phyloP scores from a whole-genome alignment of 768 basidiomycete species.

The Russula abietina region DNA sequence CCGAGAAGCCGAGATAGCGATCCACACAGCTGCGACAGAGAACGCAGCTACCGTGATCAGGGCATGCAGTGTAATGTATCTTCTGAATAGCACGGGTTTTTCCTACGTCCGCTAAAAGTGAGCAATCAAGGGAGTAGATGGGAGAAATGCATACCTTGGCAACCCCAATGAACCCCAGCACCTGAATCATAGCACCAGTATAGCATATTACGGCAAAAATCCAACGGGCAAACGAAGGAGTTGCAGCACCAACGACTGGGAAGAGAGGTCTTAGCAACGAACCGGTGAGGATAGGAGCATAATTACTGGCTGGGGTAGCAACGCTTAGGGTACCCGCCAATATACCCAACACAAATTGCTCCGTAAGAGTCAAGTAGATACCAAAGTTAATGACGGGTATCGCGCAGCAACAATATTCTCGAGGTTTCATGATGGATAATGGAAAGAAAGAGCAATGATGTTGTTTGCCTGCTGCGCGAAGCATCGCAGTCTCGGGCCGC shows the following conservation, averaged over 20 bases:
- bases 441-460: conserved; percentile 6
- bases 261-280: background rate
- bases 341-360: conserved; percentile 67
- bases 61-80: conserved; percentile 64
- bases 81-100: conserved; percentile 54
- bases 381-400: conserved; percentile 88
- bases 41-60: conserved; percentile 55
- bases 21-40: conserved; percentile 73
- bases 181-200: conserved; percentile 65
- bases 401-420: conserved; percentile 91
- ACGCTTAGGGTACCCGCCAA: conserved; percentile 67
- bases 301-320: conserved; percentile 74
- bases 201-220: conserved; percentile 75
- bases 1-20: conserved; percentile 68
- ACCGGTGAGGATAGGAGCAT: background rate
- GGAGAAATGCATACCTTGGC: conserved; percentile 46
- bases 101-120: conserved; percentile 41
- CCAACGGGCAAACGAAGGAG: conserved; percentile 68
- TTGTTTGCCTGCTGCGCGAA: background rate
- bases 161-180: conserved; percentile 84
- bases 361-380: conserved; percentile 71
- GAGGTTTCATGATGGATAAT: conserved; percentile 50
- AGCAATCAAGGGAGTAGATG: background rate
- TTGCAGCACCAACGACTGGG: conserved; percentile 79
- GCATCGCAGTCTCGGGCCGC: background rate